These are phyloP conservation scores for Pelargonium fulgidum DNA, from an alignment of 441 rosid genomes.

Conservation along the genomic window DNA sequence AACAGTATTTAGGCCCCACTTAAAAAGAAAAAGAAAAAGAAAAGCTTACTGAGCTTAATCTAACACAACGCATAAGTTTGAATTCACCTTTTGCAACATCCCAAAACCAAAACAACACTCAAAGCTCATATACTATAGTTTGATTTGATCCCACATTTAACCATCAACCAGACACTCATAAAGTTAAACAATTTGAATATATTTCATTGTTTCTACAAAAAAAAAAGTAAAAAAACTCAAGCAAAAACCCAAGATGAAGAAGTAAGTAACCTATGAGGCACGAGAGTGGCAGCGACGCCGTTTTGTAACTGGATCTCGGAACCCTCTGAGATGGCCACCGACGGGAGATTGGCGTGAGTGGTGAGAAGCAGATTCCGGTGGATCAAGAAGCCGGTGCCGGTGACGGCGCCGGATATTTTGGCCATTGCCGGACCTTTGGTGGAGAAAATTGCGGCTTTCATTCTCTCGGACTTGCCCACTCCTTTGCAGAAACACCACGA, in stretches of 20 bases:
- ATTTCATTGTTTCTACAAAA: not conserved
- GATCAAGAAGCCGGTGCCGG: conserved; percentile 74
- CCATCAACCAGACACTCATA: not conserved
- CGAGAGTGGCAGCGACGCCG: conserved; percentile 61
- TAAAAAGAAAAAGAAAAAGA: not conserved
- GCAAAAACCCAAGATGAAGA: not conserved
- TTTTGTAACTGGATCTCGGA: conserved; percentile 74
- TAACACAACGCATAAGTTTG: not conserved
- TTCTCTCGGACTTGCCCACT: conserved; percentile 71
- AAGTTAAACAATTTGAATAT: too few relatives aligned
- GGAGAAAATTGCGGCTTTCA: conserved; percentile 72
- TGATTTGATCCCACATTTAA: too few relatives aligned
- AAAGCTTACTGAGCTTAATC: not conserved
- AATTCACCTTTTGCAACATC: too few relatives aligned
- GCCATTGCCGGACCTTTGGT: conserved; percentile 67
- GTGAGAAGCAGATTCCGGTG: conserved; percentile 88
- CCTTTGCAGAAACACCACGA: conserved; percentile 96
- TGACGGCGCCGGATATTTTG: conserved; percentile 40
- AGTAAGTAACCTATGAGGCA: conserved; percentile 61
- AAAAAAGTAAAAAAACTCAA: not conserved
- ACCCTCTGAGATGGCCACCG: conserved; percentile 67
- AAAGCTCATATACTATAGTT: not conserved
- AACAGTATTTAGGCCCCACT: not conserved
- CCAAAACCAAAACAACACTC: not conserved
- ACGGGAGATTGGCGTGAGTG: conserved; percentile 76